A percentile compares a stretch with the other conserved stretches of the same genome.
phyloP scores from a whole-genome alignment of 257 asterid species.

The Oldenlandia corymbosa region DNA sequence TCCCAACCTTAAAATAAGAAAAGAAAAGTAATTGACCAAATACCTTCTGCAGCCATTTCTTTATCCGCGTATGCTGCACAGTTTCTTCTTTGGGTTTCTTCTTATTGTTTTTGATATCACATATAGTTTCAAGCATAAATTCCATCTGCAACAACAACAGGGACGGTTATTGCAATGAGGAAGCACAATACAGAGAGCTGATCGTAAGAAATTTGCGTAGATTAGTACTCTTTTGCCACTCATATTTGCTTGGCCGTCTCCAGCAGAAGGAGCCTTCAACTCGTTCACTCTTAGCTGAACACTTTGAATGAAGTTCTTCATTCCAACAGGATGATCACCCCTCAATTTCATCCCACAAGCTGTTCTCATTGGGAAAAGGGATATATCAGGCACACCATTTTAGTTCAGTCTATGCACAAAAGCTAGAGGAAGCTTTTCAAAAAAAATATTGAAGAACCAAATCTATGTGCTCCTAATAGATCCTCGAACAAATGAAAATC shows the following conservation, averaged over 20 bases:
- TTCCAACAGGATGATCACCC: conserved; percentile 87
- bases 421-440: not conserved
- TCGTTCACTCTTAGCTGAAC: conserved; percentile 77
- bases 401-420: not conserved
- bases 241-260: conserved; percentile 42
- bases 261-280: conserved; percentile 70
- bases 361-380: conserved; percentile 21
- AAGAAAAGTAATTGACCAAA: not conserved
- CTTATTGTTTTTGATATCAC: conserved; percentile 91
- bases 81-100: conserved; percentile 60
- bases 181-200: conserved; percentile 15
- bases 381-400: not conserved
- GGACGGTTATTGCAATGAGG: conserved; percentile 16
- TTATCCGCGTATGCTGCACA: conserved; percentile 63
- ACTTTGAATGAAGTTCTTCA: conserved; percentile 71
- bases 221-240: conserved; percentile 62
- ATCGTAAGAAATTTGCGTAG: conserved; percentile 7
- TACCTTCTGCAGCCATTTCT: conserved; percentile 93
- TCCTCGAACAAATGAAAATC: too few relatives aligned
- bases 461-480: too few relatives aligned
- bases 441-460: not conserved
- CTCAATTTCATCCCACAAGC: conserved; percentile 97
- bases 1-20: not conserved
- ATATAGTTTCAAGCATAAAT: conserved; percentile 84
- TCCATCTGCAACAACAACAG: conserved; percentile 59